phyloP scores from a whole-genome alignment of 148 eudicot species.

The Rhododendron griersonianum region DNA sequence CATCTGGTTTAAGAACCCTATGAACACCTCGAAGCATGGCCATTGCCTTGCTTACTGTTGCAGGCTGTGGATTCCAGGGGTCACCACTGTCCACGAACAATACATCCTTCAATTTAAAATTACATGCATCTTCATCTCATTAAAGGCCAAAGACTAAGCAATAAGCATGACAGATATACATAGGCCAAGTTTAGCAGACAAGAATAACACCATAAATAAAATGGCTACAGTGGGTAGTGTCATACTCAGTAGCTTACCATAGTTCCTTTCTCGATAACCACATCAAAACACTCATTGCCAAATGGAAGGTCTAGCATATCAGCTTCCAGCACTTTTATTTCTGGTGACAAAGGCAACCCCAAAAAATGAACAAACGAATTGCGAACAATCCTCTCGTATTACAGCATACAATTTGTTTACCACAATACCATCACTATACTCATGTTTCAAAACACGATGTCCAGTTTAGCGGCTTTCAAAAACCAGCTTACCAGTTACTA shows the following conservation, averaged over 20 bases:
- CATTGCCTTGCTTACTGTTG: conserved; percentile 65
- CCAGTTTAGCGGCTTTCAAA: not conserved
- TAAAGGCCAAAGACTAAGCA: conserved; percentile 17
- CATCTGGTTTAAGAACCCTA: conserved; percentile 83
- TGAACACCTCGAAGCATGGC: conserved; percentile 83
- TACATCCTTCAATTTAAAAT: conserved; percentile 79
- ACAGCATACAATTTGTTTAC: not conserved
- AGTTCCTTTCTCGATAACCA: conserved; percentile 96
- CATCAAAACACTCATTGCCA: conserved; percentile 67
- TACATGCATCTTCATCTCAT: conserved; percentile 22
- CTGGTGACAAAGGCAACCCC: conserved; percentile 26
- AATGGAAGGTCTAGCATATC: conserved; percentile 95
- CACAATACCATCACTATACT: not conserved
- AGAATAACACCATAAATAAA: not conserved
- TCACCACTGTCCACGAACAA: conserved; percentile 98
- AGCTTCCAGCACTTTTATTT: conserved; percentile 76
- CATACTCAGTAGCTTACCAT: conserved; percentile 49
- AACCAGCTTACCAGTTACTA: not conserved
- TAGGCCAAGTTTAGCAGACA: not conserved
- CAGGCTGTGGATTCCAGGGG: conserved; percentile 87
- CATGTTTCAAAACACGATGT: not conserved
- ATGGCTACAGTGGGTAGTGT: not conserved
- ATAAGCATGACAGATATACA: not conserved
- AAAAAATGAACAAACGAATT: not conserved
- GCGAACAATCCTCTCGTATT: not conserved